Percentiles rank a stretch among this genome's conserved stretches.
These are phyloP conservation scores for Hymenochaete sp. DNA, from an alignment of 1,284 basidiomycete genomes.

Conservation along the genomic window DNA sequence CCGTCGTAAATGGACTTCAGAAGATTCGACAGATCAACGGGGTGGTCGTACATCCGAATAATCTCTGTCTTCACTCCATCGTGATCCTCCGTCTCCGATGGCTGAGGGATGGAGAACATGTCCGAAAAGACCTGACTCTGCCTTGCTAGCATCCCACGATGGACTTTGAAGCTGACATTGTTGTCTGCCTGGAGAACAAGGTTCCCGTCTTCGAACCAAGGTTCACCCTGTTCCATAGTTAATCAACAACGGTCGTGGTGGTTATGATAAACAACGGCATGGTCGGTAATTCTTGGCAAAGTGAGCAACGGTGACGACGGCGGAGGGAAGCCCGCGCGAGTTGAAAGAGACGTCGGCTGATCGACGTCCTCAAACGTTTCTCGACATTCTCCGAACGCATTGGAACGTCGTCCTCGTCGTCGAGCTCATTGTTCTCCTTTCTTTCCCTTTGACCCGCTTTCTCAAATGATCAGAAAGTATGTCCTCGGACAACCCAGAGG, in stretches of 20 bases:
- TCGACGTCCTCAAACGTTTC: background rate
- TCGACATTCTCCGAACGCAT: background rate
- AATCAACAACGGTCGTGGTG: too few species aligned
- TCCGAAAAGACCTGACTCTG: constrained; percentile 53
- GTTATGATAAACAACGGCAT: too few species aligned
- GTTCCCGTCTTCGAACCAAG: constrained; percentile 22
- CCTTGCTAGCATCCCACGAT: constrained; percentile 47
- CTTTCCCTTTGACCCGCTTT: background rate
- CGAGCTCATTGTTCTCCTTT: background rate
- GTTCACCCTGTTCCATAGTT: constrained; percentile 14
- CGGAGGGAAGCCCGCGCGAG: too few species aligned
- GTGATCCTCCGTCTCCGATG: constrained; percentile 19
- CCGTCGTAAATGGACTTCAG: constrained; percentile 51
- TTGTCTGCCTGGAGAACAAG: constrained; percentile 19
- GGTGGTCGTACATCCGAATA: constrained; percentile 45
- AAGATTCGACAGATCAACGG: constrained; percentile 43
- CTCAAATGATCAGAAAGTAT: constrained; percentile 10
- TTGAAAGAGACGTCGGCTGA: too few species aligned
- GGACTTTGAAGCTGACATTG: constrained; percentile 27
- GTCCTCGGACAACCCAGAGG: constrained; percentile 13
- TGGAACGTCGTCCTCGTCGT: background rate
- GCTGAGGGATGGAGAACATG: constrained; percentile 48
- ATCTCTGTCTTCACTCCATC: constrained; percentile 35
- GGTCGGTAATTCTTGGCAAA: too few species aligned
- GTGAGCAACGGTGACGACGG: too few species aligned